A percentile compares a stretch with the other conserved stretches of the same genome.
Evolutionary conservation across 2,329 filamentous ascomycete genomes (phyloP).

Genomic region (Colletotrichum brevisporum): DNA sequence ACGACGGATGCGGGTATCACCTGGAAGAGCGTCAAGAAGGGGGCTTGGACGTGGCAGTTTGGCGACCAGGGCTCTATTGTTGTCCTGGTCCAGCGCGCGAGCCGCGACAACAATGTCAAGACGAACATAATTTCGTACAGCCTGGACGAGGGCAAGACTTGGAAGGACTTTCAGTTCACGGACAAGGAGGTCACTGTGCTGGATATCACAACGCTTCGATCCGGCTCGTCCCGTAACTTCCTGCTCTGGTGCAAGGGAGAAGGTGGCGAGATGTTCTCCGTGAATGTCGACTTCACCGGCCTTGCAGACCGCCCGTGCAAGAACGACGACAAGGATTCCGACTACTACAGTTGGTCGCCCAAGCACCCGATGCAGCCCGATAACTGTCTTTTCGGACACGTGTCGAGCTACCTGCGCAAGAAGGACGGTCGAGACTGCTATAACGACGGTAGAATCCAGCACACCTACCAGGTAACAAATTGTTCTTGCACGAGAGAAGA

Average conservation of each 20-base stretch:
- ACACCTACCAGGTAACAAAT: conserved; percentile 80
- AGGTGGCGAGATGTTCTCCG: conserved; percentile 73
- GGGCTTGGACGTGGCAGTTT: conserved; percentile 92
- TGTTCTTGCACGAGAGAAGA: conserved; percentile 89
- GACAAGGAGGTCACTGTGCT: conserved; percentile 79
- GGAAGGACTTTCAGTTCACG: conserved; percentile 82
- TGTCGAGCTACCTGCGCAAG: conserved; percentile 92
- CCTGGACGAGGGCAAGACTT: conserved; percentile 83
- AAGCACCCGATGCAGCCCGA: conserved; percentile 83
- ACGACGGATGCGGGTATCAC: conserved; percentile 90
- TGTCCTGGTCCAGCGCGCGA: conserved; percentile 83
- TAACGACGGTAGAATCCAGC: conserved; percentile 80
- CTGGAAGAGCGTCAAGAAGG: conserved; percentile 90
- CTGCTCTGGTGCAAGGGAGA: conserved; percentile 83
- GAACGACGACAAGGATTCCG: conserved; percentile 70
- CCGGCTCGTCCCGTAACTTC: conserved; percentile 92
- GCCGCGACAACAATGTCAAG: conserved; percentile 76
- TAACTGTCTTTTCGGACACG: conserved; percentile 93
- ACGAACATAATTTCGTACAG: conserved; percentile 82
- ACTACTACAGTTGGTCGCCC: conserved; percentile 88
- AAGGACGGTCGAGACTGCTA: conserved; percentile 83
- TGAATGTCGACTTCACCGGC: conserved; percentile 92
- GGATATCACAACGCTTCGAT: conserved; percentile 89
- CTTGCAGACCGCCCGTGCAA: conserved; percentile 82
- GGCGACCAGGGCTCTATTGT: conserved; percentile 96